Evolutionary conservation across 2,329 filamentous ascomycete species (phyloP), one percentile per base, ranked within the genome.

Genomic region (Trichoderma breve): DNA sequence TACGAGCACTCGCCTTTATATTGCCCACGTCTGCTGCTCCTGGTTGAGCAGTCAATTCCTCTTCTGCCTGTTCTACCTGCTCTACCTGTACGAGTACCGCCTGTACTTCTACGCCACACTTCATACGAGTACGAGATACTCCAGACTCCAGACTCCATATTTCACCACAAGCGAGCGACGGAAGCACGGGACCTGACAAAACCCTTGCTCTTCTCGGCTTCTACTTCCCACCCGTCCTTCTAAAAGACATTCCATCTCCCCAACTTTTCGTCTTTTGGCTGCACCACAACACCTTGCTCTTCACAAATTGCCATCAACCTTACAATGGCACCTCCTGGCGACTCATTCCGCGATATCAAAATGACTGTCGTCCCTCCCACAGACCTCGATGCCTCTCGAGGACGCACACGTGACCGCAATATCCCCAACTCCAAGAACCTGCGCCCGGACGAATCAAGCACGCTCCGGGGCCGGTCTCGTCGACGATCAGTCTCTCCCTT

Each of bases 371-470:
- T 75, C 11, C 73, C 76, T 58, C 57, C 74, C 2, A n/a, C 65
- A 57, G 80, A 81, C 18, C 75, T 77, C 61, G 80, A 82, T 61
- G 69, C 63, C 21, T 77, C 76, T 34, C 79, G 82, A 72, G 82
- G 82, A 34, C 82, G 82, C 73, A 84, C 80, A 75, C 79, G 82
- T 73, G 80, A 82, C 72, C 80, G 82, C 71, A 83, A 81, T 76
- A 77, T 78, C 43, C 81, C 79, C 57, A 78, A 81, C 47, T 73
- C 78, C 68, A 78, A 78, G 65, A 74, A 78, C 58, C 76, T 80
- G 58, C 80, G 80, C 39, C 74, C 81, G 6, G 82, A 83, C 36
- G 82, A 83, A 66, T 83, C 82, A 21, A 84, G 82, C 80, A 84
- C 81, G 7, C 78, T 84, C 34, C 81, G 82, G 67, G 82, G 82